phyloP scores from a whole-genome alignment of 768 basidiomycete genomes.

The Kwoniella newhampshirensis region DNA sequence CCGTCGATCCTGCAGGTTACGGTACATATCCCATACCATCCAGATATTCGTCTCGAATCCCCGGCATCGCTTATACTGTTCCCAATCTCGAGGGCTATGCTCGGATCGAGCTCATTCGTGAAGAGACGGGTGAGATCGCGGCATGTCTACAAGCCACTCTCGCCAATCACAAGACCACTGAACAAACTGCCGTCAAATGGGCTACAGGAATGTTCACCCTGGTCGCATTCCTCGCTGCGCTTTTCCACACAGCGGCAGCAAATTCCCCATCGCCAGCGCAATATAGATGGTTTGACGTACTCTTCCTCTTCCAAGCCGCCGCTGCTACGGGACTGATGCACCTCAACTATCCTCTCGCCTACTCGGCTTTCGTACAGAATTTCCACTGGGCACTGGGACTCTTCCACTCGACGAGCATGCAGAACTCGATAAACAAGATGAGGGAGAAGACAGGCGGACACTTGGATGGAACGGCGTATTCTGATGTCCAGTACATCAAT shows the following conservation, averaged over 20 bases:
- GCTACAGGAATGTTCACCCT: constrained; percentile 63
- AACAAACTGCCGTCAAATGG: constrained; percentile 75
- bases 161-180: constrained; percentile 83
- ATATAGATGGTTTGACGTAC: constrained; percentile 74
- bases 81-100: constrained; percentile 91
- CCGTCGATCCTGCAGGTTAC: constrained; percentile 35
- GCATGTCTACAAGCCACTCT: constrained; percentile 90
- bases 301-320: constrained; percentile 81
- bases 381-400: constrained; percentile 87
- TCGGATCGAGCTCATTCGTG: constrained; percentile 70
- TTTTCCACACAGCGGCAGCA: constrained; percentile 55
- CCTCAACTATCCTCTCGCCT: constrained; percentile 83
- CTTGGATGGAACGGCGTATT: constrained; percentile 62
- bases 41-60: constrained; percentile 61
- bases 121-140: constrained; percentile 68
- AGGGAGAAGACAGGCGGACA: constrained; percentile 77
- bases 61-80: constrained; percentile 76
- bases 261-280: constrained; percentile 61
- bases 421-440: constrained; percentile 76
- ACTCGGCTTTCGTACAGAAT: constrained; percentile 76
- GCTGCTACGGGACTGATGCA: constrained; percentile 72
- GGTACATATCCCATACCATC: constrained; percentile 51
- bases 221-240: constrained; percentile 60
- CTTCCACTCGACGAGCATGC: constrained; percentile 62
- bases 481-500: constrained; percentile 74